A percentile compares a stretch with the other conserved stretches of the same genome.
Evolutionary conservation across 202 grass and related monocot species (phyloP).

Genomic region (Setaria viridis): DNA sequence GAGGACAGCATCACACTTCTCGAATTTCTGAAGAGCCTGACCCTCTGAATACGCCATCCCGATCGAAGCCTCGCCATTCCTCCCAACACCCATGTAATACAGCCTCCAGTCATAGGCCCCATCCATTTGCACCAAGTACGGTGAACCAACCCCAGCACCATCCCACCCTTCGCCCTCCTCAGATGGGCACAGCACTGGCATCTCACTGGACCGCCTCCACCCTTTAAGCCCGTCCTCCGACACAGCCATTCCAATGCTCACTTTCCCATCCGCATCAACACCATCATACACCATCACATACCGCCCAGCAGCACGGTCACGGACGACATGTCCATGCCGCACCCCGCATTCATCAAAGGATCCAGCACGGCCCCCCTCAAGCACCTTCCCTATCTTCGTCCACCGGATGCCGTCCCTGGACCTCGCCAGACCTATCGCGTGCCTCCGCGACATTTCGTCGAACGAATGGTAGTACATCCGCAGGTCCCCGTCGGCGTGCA

Average conservation of each 20-base stretch:
- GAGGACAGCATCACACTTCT: constrained; percentile 65
- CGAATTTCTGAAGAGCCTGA: constrained; percentile 55
- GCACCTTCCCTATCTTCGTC: constrained; percentile 61
- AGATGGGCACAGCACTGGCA: constrained; percentile 53
- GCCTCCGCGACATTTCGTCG: constrained; percentile 53
- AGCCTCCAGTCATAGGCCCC: constrained; percentile 74
- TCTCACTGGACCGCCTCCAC: constrained; percentile 66
- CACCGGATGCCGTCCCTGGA: constrained; percentile 79
- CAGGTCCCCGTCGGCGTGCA: constrained; percentile 68
- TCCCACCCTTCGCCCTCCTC: constrained; percentile 72
- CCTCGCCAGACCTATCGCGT: constrained; percentile 67
- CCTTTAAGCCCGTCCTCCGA: constrained; percentile 67
- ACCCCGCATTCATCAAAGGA: constrained; percentile 72
- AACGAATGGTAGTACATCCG: constrained; percentile 95
- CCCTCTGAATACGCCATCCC: constrained; percentile 75
- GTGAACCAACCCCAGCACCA: constrained; percentile 55
- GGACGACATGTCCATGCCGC: constrained; percentile 66
- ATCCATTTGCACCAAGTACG: constrained; percentile 73
- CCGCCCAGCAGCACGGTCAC: constrained; percentile 49
- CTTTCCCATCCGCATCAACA: constrained; percentile 44
- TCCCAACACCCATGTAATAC: constrained; percentile 71
- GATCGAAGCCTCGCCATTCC: constrained; percentile 54
- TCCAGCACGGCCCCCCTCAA: constrained; percentile 55
- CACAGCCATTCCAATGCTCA: constrained; percentile 69
- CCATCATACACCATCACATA: constrained; percentile 89